phyloP scores from a whole-genome alignment of 495 filamentous ascomycete genomes.

The Penicillium arizonense region DNA sequence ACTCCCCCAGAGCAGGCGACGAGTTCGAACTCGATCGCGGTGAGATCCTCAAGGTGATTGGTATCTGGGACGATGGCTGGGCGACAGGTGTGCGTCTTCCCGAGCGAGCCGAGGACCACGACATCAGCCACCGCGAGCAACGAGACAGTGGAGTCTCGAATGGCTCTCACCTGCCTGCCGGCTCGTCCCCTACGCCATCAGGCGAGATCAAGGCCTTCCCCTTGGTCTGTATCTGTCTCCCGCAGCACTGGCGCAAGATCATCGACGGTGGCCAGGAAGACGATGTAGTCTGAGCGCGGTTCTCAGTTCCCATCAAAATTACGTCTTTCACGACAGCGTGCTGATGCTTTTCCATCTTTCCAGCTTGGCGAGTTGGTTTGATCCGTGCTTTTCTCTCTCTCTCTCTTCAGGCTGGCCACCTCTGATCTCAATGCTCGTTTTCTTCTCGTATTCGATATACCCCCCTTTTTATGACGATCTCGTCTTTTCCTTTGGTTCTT shows the following conservation, averaged over 20 bases:
- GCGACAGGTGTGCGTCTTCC: constrained; percentile 85
- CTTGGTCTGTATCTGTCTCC: constrained; percentile 94
- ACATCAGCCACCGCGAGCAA: constrained; percentile 69
- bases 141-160: constrained; percentile 93
- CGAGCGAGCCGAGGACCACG: constrained; percentile 86
- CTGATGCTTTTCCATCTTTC: constrained; percentile 27
- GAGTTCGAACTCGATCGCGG: constrained; percentile 93
- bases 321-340: constrained; percentile 44
- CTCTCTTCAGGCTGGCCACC: constrained; percentile 20
- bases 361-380: constrained; percentile 20
- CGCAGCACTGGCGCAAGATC: constrained; percentile 96
- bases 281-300: constrained; percentile 31
- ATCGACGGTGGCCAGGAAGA: constrained; percentile 68
- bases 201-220: constrained; percentile 98
- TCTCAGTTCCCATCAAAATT: constrained; percentile 24
- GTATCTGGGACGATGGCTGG: constrained; percentile 99
- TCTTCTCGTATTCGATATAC: constrained; percentile 35
- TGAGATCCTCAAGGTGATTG: constrained; percentile 98
- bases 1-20: constrained; percentile 88
- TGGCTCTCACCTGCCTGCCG: constrained; percentile 60
- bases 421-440: constrained; percentile 10
- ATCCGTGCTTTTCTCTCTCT: constrained; percentile 15
- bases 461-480: constrained; percentile 30
- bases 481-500: constrained; percentile 21
- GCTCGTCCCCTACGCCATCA: constrained; percentile 60